Conservation (phyloP, 2,329 filamentous ascomycete species). For the Cercospora sojina region DNA sequence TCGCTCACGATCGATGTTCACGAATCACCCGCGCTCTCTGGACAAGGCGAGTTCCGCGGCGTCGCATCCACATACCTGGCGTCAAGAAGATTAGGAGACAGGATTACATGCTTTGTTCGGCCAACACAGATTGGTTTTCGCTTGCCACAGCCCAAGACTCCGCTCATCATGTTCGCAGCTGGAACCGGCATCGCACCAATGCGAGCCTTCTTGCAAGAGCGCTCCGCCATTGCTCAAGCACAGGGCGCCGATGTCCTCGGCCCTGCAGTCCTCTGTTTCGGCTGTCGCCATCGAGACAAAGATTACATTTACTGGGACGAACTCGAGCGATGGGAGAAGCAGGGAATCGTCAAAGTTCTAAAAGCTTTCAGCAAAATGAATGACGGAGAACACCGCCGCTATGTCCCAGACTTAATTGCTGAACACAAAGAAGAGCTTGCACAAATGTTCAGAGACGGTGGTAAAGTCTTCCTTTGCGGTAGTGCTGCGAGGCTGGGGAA, state of each 20-base stretch:
- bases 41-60: no score
- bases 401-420: slow-evolving; percentile 55
- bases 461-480: slow-evolving; percentile 65
- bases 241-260: slow-evolving; percentile 29
- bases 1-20: slow-evolving; percentile 66
- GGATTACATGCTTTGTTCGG: slow-evolving; percentile 42
- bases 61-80: slow-evolving; percentile 43
- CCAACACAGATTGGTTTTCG: slow-evolving; percentile 43
- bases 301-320: slow-evolving; percentile 37
- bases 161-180: slow-evolving; percentile 54
- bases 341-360: slow-evolving; percentile 15
- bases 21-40: no score
- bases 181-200: slow-evolving; percentile 55
- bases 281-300: slow-evolving; percentile 14
- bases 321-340: slow-evolving; percentile 18
- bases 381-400: slow-evolving; percentile 43
- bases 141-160: slow-evolving; percentile 42
- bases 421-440: slow-evolving; percentile 47
- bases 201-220: no score
- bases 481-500: slow-evolving; percentile 46
- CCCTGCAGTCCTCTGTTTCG: slow-evolving; percentile 38
- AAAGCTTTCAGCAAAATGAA: slow-evolving; percentile 37
- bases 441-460: slow-evolving; percentile 48
- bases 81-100: slow-evolving; percentile 38
- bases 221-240: no score